Conservation (phyloP, 352 stramenopile genomes). For the Bremia lactucae region DNA sequence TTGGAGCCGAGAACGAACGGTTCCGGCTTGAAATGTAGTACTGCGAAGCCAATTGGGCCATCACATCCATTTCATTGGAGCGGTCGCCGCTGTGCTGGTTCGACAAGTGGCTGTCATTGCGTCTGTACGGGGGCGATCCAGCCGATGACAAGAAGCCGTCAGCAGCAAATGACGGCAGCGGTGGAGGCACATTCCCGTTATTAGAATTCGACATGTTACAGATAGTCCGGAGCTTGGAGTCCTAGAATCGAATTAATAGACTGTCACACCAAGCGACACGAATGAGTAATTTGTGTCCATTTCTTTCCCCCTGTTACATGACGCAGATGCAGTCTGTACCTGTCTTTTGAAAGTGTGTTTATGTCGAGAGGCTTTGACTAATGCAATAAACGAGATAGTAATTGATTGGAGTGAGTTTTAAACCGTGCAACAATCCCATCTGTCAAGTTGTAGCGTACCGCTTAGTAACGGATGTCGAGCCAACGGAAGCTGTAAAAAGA, state of each 20-base stretch:
- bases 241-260: conserved; percentile 9
- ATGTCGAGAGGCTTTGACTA: conserved; percentile 6
- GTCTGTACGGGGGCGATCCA: conserved; percentile 15
- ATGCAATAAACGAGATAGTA: conserved; percentile 2
- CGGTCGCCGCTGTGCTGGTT: conserved; percentile 4
- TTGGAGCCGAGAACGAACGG: conserved; percentile 59
- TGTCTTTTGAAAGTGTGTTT: conserved; percentile 2
- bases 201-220: conserved; percentile 8
- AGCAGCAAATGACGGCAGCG: conserved; percentile 20
- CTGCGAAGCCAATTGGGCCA: conserved; percentile 73
- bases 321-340: conserved; percentile 9
- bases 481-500: conserved; percentile 6
- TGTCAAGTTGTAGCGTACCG: conserved; percentile 5
- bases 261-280: conserved; percentile 3
- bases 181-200: conserved; percentile 12
- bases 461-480: background rate
- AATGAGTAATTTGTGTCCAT: conserved; percentile 6
- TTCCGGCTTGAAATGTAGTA: conserved; percentile 66
- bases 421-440: conserved; percentile 1
- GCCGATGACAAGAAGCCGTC: conserved; percentile 20
- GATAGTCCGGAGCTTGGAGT: conserved; percentile 6
- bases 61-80: conserved; percentile 55
- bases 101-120: conserved; percentile 11
- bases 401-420: conserved; percentile 6
- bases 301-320: conserved; percentile 2